Evolutionary conservation across 768 basidiomycete genomes (phyloP), one percentile per base, ranked within the genome.

Genomic region (Crepidotus variabilis): DNA sequence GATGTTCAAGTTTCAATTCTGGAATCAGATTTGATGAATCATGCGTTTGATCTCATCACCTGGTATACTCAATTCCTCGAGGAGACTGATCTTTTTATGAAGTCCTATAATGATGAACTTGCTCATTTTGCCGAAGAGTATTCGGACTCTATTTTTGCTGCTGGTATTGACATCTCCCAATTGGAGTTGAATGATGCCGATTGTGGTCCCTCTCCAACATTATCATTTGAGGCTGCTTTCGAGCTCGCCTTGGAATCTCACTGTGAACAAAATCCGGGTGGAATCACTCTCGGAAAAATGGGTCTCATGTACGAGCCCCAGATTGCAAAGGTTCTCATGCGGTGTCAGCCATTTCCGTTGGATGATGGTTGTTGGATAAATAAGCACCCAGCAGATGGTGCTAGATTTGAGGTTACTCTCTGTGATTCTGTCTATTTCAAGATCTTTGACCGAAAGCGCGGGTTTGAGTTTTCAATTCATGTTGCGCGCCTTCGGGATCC

Each of bases 11-110:
- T 47, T 24, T 45, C 11, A 6, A 32, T 36, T 53, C 9, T 43
- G 23, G 5, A 36, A 35, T 18, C 34, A 8, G 52, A 53, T 23
- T 33, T 58, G 10, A 6, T 23, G 8, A 50, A 58, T 21, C 16
- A 32, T 7, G 18, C 39, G 1, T 50, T 58, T 43, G 52, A 58
- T 49, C 35, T 58, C 9, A 52, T 28, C 6, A 28, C 46, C 13
- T 58, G 57, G 57, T 58, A 58, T 35, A 51, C 48, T 11, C 21
- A 24, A n/a, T 28, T 28, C 20, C 18, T 48, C 1, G 36, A 23
- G 18, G 39, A 36, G 18, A 14, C 23, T 28, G 11, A 32, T 8
- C 49, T 36, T 47, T 20, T 18, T 4, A 23, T n/a, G 22, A 20
- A 50, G 45, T n/a, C 33, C 51, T 16, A 34, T 51, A 13, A 51